Evolutionary conservation across 1,284 basidiomycete genomes (phyloP).

Genomic region (Trichosporon sp.): DNA sequence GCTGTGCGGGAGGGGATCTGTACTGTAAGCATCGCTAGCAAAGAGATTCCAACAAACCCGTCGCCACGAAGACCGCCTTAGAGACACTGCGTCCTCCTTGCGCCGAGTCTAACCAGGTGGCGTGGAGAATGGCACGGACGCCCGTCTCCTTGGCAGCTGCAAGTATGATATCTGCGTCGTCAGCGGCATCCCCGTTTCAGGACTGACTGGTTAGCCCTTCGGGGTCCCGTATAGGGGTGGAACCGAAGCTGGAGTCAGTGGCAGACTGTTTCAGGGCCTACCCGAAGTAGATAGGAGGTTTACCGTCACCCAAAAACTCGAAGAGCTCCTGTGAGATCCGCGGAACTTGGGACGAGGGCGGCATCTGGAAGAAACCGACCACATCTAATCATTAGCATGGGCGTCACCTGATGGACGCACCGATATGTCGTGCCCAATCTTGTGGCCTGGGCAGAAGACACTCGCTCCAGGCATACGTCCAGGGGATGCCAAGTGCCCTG

Average conservation of each 20-base stretch:
- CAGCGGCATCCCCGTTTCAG: background rate
- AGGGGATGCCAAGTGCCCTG: constrained; percentile 66
- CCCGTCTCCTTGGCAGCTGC: constrained; percentile 63
- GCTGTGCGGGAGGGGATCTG: constrained; percentile 67
- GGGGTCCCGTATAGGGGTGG: constrained; percentile 67
- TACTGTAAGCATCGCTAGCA: background rate
- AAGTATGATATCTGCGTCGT: constrained; percentile 61
- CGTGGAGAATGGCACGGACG: constrained; percentile 65
- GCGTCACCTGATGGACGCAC: constrained; percentile 50
- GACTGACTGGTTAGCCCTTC: constrained; percentile 55
- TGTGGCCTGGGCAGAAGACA: constrained; percentile 66
- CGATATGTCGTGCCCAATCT: constrained; percentile 67
- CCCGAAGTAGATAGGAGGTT: constrained; percentile 67
- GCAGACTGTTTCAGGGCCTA: constrained; percentile 35
- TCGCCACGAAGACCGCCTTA: constrained; percentile 64
- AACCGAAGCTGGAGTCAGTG: constrained; percentile 61
- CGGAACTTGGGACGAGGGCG: constrained; percentile 61
- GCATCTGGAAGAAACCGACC: constrained; percentile 62
- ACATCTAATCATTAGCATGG: constrained; percentile 59
- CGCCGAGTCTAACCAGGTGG: constrained; percentile 66
- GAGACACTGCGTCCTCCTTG: constrained; percentile 58
- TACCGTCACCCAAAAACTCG: constrained; percentile 62
- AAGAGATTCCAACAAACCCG: constrained; percentile 33
- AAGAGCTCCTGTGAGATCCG: constrained; percentile 59
- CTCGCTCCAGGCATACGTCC: constrained; percentile 71